Evolutionary conservation across 805 yeast genomes (phyloP).

Genomic region (Candida corydali): DNA sequence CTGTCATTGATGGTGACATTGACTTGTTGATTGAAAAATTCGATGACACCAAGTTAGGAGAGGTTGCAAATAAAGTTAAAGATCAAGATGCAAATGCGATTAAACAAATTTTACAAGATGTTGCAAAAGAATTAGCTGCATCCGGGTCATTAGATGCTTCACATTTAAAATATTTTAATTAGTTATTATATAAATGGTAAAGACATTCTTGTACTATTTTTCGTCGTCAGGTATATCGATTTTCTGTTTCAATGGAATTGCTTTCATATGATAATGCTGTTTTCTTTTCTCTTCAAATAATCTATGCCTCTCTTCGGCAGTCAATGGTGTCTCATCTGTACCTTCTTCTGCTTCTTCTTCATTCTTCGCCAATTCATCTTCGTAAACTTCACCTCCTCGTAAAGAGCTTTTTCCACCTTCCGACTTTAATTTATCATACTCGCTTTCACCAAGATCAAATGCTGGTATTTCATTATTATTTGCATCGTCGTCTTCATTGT

Average conservation of each 20-base stretch:
- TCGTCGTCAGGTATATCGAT: conserved; percentile 20
- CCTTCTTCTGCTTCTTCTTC: conserved; percentile 27
- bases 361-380: conserved; percentile 18
- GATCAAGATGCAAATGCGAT: conserved; percentile 53
- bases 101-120: conserved; percentile 56
- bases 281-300: conserved; percentile 77
- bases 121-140: conserved; percentile 49
- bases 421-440: conserved; percentile 22
- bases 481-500: conserved; percentile 53
- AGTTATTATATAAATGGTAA: conserved; percentile 2
- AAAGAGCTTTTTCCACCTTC: conserved; percentile 27
- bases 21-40: conserved; percentile 74
- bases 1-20: conserved; percentile 71
- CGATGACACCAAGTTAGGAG: conserved; percentile 73
- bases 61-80: conserved; percentile 64
- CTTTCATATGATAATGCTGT: conserved; percentile 67
- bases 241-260: conserved; percentile 40
- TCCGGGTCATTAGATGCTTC: conserved; percentile 53
- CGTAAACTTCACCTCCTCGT: conserved; percentile 40
- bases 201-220: no score
- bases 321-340: conserved; percentile 32
- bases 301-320: conserved; percentile 59
- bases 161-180: conserved; percentile 48
- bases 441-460: conserved; percentile 58
- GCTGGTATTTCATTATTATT: conserved; percentile 41